Evolutionary conservation across 2,329 filamentous ascomycete genomes (phyloP).

Genomic region (Cytospora piceicola): DNA sequence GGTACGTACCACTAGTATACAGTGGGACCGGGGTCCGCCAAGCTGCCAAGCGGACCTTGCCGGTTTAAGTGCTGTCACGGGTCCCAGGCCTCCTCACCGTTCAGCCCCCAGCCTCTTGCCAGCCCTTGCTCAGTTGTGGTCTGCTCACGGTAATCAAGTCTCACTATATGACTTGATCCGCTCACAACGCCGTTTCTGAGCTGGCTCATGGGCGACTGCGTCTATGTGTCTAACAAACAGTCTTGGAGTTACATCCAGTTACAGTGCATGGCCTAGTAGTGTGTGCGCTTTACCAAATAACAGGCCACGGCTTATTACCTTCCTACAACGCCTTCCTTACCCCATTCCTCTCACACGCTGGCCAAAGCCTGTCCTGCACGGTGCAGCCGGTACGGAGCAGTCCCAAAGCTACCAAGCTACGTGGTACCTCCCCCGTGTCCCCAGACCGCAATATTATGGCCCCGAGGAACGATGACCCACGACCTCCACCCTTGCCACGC

Average conservation of each 20-base stretch:
- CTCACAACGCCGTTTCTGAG: background rate
- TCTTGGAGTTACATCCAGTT: background rate
- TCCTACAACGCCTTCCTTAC: background rate
- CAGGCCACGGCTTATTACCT: background rate
- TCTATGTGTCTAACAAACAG: background rate
- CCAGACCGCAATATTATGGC: constrained; percentile 37
- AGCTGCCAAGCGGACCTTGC: background rate
- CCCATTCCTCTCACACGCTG: background rate
- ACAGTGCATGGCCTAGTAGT: background rate
- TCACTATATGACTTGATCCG: too few species aligned
- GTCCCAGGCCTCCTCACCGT: background rate
- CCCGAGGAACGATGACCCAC: constrained; percentile 42
- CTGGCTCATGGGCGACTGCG: background rate
- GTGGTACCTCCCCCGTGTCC: constrained; percentile 26
- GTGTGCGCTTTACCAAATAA: background rate
- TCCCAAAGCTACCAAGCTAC: background rate
- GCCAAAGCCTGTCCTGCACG: constrained; percentile 9
- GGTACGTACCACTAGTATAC: background rate
- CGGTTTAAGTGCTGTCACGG: background rate
- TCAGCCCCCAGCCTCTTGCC: background rate
- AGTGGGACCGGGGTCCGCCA: background rate
- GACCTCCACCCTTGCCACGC: constrained; percentile 49
- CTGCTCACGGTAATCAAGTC: too few species aligned
- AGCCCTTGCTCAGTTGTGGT: background rate
- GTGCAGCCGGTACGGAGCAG: background rate